Percentiles rank a stretch among this genome's conserved stretches.
Evolutionary conservation across 768 basidiomycete genomes (phyloP).

Genomic region (Scleroderma citrinum): DNA sequence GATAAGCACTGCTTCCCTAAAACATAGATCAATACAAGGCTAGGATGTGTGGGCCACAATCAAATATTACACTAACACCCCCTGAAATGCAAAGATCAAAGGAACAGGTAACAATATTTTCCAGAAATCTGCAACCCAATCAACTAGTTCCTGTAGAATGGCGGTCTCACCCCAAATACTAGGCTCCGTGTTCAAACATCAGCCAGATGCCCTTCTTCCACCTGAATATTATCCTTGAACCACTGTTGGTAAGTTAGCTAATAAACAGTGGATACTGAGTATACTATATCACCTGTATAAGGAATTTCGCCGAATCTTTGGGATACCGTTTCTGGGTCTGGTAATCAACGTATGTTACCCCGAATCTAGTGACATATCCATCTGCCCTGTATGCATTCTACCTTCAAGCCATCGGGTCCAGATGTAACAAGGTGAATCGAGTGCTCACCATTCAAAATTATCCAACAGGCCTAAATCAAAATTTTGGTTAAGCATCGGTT

Average conservation of each 20-base stretch:
- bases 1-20: not conserved
- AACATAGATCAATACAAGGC: too few species aligned
- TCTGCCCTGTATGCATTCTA: conserved; percentile 40
- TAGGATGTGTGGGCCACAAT: too few species aligned
- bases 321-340: conserved; percentile 60
- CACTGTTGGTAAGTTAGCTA: conserved; percentile 12
- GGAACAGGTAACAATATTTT: too few species aligned
- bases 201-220: conserved; percentile 1
- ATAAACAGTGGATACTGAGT: not conserved
- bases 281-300: conserved; percentile 39
- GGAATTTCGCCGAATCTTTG: conserved; percentile 55
- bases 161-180: too few species aligned
- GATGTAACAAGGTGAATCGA: not conserved
- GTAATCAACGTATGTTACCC: conserved; percentile 68
- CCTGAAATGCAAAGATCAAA: too few species aligned
- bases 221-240: conserved; percentile 27
- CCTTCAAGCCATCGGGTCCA: not conserved
- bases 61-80: too few species aligned
- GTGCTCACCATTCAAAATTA: conserved; percentile 58
- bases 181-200: too few species aligned
- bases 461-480: conserved; percentile 50
- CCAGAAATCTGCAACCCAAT: too few species aligned
- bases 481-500: not conserved
- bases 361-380: conserved; percentile 62
- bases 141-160: too few species aligned